A percentile compares a stretch with the other conserved stretches of the same genome.
Conservation (phyloP, 352 stramenopile species). For the Phytophthora pseudosyringae region DNA sequence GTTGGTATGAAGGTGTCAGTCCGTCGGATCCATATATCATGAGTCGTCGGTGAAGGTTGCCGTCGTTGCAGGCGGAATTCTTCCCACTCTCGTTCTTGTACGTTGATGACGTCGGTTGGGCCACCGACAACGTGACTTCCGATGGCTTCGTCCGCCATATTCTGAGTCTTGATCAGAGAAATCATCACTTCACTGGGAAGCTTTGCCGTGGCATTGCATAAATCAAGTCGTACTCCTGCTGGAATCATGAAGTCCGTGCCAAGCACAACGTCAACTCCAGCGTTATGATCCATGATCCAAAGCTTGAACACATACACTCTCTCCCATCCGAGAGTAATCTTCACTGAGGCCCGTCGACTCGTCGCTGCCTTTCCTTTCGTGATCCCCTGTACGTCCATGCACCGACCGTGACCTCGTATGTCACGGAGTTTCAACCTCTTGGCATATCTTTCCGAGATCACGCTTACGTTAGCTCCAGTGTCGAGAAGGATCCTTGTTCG, state of each 20-base stretch:
- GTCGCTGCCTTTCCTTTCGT: slow-evolving; percentile 1
- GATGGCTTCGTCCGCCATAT: not conserved
- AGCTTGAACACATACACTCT: slow-evolving; percentile 8
- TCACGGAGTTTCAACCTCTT: not conserved
- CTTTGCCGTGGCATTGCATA: slow-evolving; percentile 1
- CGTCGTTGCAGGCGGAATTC: slow-evolving; percentile 3
- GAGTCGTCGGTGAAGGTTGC: no score
- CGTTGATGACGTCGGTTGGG: not conserved
- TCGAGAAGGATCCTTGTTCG: no score
- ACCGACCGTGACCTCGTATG: not conserved
- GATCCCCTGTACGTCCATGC: slow-evolving; percentile 19
- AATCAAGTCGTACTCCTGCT: slow-evolving; percentile 6
- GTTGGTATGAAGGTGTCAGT: not conserved
- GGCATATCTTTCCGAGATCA: not conserved
- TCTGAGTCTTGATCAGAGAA: slow-evolving; percentile 6
- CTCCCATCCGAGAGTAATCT: slow-evolving; percentile 7
- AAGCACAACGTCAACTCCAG: not conserved
- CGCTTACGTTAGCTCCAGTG: no score
- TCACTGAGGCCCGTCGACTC: not conserved
- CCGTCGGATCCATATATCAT: no score
- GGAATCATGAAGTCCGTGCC: slow-evolving; percentile 13
- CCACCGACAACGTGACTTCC: not conserved
- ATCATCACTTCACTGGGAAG: slow-evolving; percentile 8
- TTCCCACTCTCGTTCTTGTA: not conserved
- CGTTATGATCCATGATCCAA: slow-evolving; percentile 12